Conservation (phyloP, 176 grass and related monocot species). For the Alopecurus myosuroides region DNA sequence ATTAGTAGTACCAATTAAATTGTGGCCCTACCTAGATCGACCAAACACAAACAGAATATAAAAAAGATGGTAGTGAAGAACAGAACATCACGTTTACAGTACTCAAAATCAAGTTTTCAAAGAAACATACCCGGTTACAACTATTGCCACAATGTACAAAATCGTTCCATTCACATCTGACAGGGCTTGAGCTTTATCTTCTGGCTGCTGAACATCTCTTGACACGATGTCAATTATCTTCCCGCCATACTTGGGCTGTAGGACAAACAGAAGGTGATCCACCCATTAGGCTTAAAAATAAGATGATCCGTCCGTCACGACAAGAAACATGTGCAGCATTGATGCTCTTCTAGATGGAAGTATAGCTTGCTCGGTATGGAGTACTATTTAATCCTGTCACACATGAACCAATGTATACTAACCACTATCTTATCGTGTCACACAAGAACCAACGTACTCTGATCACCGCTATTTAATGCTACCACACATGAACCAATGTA, state of each 20-base stretch:
- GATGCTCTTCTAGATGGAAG: neutral
- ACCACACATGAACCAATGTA: neutral
- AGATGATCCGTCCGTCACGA: conserved; percentile 17
- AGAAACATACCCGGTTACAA: conserved; percentile 68
- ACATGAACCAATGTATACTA: neutral
- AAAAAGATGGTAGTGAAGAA: neutral
- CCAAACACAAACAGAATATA: conserved; percentile 14
- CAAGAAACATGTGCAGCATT: conserved; percentile 1
- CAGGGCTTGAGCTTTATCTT: conserved; percentile 73
- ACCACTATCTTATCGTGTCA: neutral
- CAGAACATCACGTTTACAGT: neutral
- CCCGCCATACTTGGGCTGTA: conserved; percentile 91
- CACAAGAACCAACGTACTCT: neutral
- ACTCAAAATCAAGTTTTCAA: conserved; percentile 4
- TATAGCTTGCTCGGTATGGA: neutral
- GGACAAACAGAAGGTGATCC: conserved; percentile 24
- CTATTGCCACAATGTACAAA: conserved; percentile 76
- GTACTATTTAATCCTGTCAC: neutral
- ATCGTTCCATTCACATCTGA: conserved; percentile 70
- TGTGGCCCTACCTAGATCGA: neutral
- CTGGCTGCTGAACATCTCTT: conserved; percentile 59
- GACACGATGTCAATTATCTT: conserved; percentile 97
- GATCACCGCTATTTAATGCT: neutral
- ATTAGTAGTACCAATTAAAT: neutral
- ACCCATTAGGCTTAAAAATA: conserved; percentile 16